A percentile compares a stretch with the other conserved stretches of the same genome.
These are phyloP conservation scores for Schizothecium vesticola DNA, from an alignment of 495 filamentous ascomycete species.

Conservation along the genomic window DNA sequence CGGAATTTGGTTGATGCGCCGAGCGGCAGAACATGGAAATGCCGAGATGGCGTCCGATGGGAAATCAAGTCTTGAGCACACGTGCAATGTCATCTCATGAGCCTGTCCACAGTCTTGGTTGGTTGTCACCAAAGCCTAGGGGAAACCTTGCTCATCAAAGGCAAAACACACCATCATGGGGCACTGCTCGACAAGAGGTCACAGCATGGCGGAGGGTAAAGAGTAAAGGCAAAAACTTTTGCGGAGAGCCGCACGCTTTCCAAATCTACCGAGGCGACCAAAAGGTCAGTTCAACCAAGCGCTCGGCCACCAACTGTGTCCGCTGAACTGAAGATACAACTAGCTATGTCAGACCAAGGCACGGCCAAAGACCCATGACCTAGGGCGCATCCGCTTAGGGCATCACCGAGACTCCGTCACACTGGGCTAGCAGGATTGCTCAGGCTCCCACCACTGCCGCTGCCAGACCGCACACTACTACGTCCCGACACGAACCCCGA, in stretches of 20 bases:
- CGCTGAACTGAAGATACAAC: not conserved
- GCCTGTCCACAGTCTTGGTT: not conserved
- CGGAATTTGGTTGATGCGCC: not conserved
- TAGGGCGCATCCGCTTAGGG: not conserved
- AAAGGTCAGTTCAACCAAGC: not conserved
- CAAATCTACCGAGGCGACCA: not conserved
- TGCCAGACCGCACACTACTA: conserved; percentile 35
- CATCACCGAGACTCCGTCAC: conserved; percentile 10
- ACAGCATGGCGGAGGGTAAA: not conserved
- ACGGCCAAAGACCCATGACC: not conserved
- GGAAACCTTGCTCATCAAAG: not conserved
- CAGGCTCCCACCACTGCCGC: conserved; percentile 28
- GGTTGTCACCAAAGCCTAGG: not conserved
- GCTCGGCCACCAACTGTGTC: not conserved
- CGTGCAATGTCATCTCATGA: not conserved
- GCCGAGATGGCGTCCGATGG: not conserved
- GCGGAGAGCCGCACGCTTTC: not conserved
- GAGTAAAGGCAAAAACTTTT: not conserved
- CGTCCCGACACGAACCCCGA: conserved; percentile 26
- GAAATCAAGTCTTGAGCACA: not conserved
- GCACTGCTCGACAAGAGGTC: too few species aligned
- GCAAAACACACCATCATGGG: not conserved
- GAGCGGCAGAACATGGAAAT: not conserved
- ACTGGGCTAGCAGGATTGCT: conserved; percentile 27
- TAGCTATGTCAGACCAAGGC: not conserved